These are phyloP conservation scores for Candida broadrunensis DNA, from an alignment of 805 yeast species.

Conservation along the genomic window DNA sequence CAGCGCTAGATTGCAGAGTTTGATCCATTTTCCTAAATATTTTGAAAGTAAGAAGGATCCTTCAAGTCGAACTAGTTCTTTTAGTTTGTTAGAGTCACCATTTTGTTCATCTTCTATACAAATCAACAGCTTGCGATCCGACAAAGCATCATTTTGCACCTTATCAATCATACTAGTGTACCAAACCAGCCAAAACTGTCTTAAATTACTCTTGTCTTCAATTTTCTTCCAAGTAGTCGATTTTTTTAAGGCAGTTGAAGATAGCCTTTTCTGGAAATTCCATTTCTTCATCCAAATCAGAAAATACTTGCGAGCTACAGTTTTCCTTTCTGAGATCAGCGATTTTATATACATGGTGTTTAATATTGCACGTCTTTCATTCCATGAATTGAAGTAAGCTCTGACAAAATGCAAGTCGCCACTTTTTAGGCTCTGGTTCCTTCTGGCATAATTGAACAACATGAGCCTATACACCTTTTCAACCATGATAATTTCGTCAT, in stretches of 20 bases:
- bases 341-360: not conserved
- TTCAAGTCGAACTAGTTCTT: constrained; percentile 11
- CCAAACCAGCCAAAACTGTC: constrained; percentile 8
- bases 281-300: not conserved
- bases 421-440: not conserved
- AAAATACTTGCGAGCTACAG: not conserved
- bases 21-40: constrained; percentile 15
- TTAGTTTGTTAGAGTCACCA: constrained; percentile 10
- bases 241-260: not conserved
- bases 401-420: not conserved
- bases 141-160: not conserved
- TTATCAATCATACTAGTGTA: constrained; percentile 5
- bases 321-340: not conserved
- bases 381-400: not conserved
- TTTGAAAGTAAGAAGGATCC: constrained; percentile 9
- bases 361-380: not conserved
- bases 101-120: not conserved
- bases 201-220: not conserved
- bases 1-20: not conserved
- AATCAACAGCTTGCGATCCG: not conserved
- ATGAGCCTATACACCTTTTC: no score
- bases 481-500: no score
- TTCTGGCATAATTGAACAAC: no score
- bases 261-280: not conserved
- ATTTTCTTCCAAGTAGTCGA: not conserved